phyloP scores from a whole-genome alignment of 2,329 filamentous ascomycete species.

The Diaporthe sp. region DNA sequence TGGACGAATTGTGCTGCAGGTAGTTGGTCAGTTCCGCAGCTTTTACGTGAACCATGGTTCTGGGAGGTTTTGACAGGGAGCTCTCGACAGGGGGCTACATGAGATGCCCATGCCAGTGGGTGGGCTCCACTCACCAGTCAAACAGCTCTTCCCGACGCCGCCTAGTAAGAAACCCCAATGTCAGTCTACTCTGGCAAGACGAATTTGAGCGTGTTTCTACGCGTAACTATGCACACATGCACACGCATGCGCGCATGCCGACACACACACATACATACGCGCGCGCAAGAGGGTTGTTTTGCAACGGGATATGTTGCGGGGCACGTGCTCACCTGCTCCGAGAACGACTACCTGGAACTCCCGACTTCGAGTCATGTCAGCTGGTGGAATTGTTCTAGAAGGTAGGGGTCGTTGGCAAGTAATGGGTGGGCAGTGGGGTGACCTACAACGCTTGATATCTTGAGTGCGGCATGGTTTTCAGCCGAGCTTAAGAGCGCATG shows the following conservation, averaged over 20 bases:
- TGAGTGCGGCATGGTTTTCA: conserved; percentile 39
- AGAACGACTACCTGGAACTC: conserved; percentile 88
- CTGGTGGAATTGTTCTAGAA: conserved; percentile 31
- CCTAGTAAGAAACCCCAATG: conserved; percentile 62
- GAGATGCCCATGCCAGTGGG: conserved; percentile 40
- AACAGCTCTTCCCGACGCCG: conserved; percentile 92
- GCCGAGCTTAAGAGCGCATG: conserved; percentile 36
- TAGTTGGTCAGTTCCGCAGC: conserved; percentile 38
- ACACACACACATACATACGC: not conserved
- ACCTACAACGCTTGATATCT: conserved; percentile 42
- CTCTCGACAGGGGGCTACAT: conserved; percentile 38
- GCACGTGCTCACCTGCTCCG: conserved; percentile 74
- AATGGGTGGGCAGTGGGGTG: not conserved
- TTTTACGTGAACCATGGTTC: conserved; percentile 39
- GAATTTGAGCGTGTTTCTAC: conserved; percentile 2
- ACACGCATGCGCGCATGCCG: not conserved
- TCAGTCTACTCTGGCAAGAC: conserved; percentile 46
- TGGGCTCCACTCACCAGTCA: conserved; percentile 76
- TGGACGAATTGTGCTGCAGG: conserved; percentile 88
- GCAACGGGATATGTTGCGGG: conserved; percentile 27
- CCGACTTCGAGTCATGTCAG: conserved; percentile 61
- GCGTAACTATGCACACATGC: not conserved
- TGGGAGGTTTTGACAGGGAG: conserved; percentile 35
- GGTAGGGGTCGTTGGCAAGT: conserved; percentile 13
- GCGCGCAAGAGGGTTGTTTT: not conserved